Conservation (phyloP, 2,329 filamentous ascomycete species). For the Raffaelea ambrosiae region DNA sequence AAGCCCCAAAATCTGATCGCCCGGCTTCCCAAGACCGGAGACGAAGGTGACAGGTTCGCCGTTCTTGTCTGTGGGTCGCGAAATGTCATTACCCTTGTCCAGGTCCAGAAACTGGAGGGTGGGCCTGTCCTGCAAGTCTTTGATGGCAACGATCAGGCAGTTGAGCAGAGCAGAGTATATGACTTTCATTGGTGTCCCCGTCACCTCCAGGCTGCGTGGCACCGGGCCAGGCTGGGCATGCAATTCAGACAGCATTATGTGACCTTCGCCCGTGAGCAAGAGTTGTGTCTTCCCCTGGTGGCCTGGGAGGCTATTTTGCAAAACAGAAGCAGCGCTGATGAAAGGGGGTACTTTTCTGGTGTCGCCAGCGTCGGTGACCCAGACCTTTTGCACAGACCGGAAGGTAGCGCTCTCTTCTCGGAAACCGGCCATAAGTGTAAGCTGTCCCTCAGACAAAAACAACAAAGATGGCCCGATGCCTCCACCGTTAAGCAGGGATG, state of each 20-base stretch:
- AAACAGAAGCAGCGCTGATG: constrained; percentile 37
- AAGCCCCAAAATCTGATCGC: constrained; percentile 52
- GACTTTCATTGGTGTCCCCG: constrained; percentile 40
- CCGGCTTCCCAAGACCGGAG: constrained; percentile 44
- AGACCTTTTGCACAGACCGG: constrained; percentile 35
- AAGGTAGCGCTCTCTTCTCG: constrained; percentile 22
- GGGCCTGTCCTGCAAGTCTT: constrained; percentile 28
- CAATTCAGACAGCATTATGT: constrained; percentile 45
- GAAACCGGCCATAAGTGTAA: constrained; percentile 33
- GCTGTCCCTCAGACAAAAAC: constrained; percentile 38
- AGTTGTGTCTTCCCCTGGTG: constrained; percentile 31
- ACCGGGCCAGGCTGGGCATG: constrained; percentile 35
- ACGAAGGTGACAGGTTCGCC: constrained; percentile 38
- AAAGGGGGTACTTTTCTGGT: constrained; percentile 34
- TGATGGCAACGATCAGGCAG: constrained; percentile 45
- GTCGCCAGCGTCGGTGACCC: constrained; percentile 42
- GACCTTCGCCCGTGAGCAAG: constrained; percentile 40
- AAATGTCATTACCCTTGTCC: constrained; percentile 43
- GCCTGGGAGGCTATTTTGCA: constrained; percentile 30
- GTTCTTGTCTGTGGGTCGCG: constrained; percentile 33
- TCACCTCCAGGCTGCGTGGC: constrained; percentile 38
- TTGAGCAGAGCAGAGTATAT: constrained; percentile 46
- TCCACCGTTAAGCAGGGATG: constrained; percentile 14
- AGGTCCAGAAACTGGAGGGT: constrained; percentile 50
- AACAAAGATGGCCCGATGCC: constrained; percentile 24